These are phyloP conservation scores for Aspergillus glaucus DNA, from an alignment of 2,329 filamentous ascomycete genomes.

Conservation along the genomic window DNA sequence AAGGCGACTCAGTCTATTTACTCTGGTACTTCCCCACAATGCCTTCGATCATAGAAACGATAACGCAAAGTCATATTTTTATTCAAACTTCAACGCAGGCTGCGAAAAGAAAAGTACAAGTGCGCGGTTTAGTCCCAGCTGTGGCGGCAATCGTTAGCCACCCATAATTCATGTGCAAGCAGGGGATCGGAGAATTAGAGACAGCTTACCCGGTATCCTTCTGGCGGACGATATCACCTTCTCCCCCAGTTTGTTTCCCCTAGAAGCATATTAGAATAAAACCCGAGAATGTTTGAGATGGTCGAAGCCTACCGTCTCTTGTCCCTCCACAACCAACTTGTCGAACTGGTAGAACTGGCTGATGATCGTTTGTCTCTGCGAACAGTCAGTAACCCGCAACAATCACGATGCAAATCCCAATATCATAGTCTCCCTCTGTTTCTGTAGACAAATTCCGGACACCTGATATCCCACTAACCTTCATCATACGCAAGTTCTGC, in stretches of 20 bases:
- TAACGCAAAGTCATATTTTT: neutral
- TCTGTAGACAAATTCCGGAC: neutral
- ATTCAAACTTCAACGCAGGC: neutral
- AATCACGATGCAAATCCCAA: neutral
- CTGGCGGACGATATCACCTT: slow-evolving; percentile 64
- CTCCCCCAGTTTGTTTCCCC: slow-evolving; percentile 51
- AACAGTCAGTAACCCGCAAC: slow-evolving; percentile 27
- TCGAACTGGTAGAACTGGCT: slow-evolving; percentile 94
- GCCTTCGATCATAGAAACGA: neutral
- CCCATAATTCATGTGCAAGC: slow-evolving; percentile 3
- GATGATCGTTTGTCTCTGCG: slow-evolving; percentile 85
- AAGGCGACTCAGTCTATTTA: slow-evolving; percentile 9
- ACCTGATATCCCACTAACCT: slow-evolving; percentile 54
- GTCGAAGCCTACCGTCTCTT: slow-evolving; percentile 59
- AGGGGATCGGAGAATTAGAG: neutral
- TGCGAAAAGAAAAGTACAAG: neutral
- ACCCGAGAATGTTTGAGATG: slow-evolving; percentile 1
- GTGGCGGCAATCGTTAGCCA: slow-evolving; percentile 5
- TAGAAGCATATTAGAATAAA: slow-evolving; percentile 5
- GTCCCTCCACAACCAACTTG: slow-evolving; percentile 83
- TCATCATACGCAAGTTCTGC: slow-evolving; percentile 80
- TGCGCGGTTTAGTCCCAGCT: slow-evolving; percentile 24
- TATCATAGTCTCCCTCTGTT: neutral
- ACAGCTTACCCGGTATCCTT: slow-evolving; percentile 65
- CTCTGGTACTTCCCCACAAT: slow-evolving; percentile 1